These are phyloP conservation scores for Choanephora cucurbitarum DNA, from an alignment of 371 early-diverging fungal genomes.

Conservation along the genomic window DNA sequence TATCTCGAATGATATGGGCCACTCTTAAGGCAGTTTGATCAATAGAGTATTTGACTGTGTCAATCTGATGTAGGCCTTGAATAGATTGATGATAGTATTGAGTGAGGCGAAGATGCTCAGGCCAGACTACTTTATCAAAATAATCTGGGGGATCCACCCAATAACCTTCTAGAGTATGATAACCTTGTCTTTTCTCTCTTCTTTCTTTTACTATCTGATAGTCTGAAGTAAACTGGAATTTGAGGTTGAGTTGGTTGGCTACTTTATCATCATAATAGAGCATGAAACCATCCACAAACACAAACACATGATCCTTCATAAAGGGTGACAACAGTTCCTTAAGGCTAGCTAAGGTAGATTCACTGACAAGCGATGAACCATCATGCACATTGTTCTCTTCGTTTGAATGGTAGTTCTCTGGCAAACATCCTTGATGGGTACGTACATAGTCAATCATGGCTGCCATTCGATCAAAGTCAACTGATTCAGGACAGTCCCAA, in stretches of 20 bases:
- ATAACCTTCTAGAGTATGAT: constrained; percentile 67
- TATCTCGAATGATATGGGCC: background rate
- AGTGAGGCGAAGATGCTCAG: constrained; percentile 61
- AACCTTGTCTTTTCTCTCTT: constrained; percentile 69
- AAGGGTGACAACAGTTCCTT: background rate
- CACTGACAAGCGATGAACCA: constrained; percentile 26
- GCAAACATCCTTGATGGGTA: constrained; percentile 40
- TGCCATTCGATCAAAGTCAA: constrained; percentile 62
- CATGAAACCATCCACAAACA: constrained; percentile 86
- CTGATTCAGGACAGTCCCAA: constrained; percentile 87
- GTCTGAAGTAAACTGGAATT: constrained; percentile 63
- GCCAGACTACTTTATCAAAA: constrained; percentile 86
- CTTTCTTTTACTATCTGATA: constrained; percentile 66
- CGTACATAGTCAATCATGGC: constrained; percentile 40
- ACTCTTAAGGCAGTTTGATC: background rate
- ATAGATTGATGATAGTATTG: constrained; percentile 14
- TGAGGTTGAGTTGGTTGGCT: constrained; percentile 56
- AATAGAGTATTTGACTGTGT: background rate
- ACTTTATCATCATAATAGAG: constrained; percentile 56
- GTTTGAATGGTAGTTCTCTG: constrained; percentile 41
- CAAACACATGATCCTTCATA: constrained; percentile 32
- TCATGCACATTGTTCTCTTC: constrained; percentile 56
- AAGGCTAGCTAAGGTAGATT: constrained; percentile 6
- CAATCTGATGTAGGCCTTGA: background rate
- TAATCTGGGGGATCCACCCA: constrained; percentile 89